These are phyloP conservation scores for Kodamaea sp. DNA, from an alignment of 1,139 yeast genomes.

Conservation along the genomic window DNA sequence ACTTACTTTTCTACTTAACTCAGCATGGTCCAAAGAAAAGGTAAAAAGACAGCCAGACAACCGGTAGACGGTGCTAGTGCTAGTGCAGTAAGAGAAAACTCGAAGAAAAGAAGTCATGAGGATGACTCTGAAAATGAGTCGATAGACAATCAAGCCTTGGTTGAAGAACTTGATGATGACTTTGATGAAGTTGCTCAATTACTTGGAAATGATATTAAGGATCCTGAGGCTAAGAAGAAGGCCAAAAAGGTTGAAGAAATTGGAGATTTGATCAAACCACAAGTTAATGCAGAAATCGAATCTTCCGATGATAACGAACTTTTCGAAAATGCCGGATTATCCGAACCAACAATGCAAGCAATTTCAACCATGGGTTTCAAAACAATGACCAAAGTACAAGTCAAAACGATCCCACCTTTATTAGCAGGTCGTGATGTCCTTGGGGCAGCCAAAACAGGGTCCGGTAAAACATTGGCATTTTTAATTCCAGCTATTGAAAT, in stretches of 20 bases:
- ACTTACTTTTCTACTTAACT: slow-evolving; percentile 5
- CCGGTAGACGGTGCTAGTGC: slow-evolving; percentile 1
- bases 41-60: slow-evolving; percentile 5
- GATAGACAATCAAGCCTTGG: slow-evolving; percentile 40
- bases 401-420: slow-evolving; percentile 90
- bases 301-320: slow-evolving; percentile 38
- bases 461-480: slow-evolving; percentile 95
- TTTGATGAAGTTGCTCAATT: slow-evolving; percentile 55
- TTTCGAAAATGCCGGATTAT: slow-evolving; percentile 57
- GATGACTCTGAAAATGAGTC: slow-evolving; percentile 13
- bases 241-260: slow-evolving; percentile 20
- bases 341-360: slow-evolving; percentile 77
- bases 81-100: slow-evolving; percentile 7
- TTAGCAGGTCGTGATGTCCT: slow-evolving; percentile 93
- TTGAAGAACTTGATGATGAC: slow-evolving; percentile 49
- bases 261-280: slow-evolving; percentile 26
- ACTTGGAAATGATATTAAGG: slow-evolving; percentile 43
- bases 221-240: slow-evolving; percentile 32
- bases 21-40: slow-evolving; percentile 12
- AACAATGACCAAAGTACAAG: slow-evolving; percentile 89
- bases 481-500: slow-evolving; percentile 92
- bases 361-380: slow-evolving; percentile 83
- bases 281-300: slow-evolving; percentile 18
- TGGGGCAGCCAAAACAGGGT: slow-evolving; percentile 98
- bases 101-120: slow-evolving; percentile 4